Evolutionary conservation across 192 early-diverging fungal genomes (phyloP), one percentile per base, ranked within the genome.

Genomic region (Umbelopsis ramanniana): DNA sequence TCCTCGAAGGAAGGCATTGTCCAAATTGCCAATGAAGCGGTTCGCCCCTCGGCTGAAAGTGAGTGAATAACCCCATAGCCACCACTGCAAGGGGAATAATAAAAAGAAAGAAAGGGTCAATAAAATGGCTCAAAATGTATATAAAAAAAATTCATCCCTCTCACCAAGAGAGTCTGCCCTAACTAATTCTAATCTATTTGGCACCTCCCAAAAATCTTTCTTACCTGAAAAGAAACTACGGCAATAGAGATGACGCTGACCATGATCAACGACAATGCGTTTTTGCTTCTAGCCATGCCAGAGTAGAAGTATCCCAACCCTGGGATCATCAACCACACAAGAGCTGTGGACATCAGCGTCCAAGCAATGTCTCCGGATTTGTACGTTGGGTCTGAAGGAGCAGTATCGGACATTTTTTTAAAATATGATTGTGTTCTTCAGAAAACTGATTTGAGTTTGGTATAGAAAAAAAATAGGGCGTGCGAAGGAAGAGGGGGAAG

Each of bases 61-160:
- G 14, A 98, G 82, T 38, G 92, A 93, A 82, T 93, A 98, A 3
- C 97, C 97, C 79, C 93, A 94, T 33, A 96, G 76, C 71, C 92
- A 86, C 95, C 95, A 98, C 88, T 96, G 72, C 33, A 45, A 75
- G 22, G 22, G 35, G 29, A 29, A 29, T 29, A 29, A 29, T 29
- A 29, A 47, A 5, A 35, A 75, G 2, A 11, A 6, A 57, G 12
- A 17, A 24, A 11, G 11, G 46, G 15, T 38, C 22, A 38, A n/a
- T 29, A 71, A 54, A 50, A 21, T 50, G 6, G 40, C n/a, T 21
- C 15, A 50, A 50, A 50, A 50, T 50, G 48, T 50, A 50, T 21
- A 50, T 29, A 50, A 50, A 50, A 50, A 50, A 50, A 50, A 50
- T 15, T 0, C 24, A 26, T 63, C 33, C 57, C 26, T 63, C 15